Percentiles rank a stretch among this genome's conserved stretches.
Conservation (phyloP, 257 asterid species). For the Voacanga thouarsii region DNA sequence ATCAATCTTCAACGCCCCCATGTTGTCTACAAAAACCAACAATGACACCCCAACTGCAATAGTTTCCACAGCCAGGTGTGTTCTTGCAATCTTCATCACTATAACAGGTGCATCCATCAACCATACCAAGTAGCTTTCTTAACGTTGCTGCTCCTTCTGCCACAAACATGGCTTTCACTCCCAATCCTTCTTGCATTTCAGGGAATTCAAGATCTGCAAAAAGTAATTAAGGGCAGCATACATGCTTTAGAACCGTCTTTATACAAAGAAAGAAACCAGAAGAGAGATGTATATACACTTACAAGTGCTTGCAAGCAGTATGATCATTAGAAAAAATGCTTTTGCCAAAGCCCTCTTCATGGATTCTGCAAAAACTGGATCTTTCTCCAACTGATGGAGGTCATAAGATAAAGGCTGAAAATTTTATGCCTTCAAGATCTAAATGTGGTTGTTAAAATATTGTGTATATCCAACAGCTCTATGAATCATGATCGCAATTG, state of each 20-base stretch:
- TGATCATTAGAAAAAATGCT: neutral
- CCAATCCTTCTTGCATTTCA: neutral
- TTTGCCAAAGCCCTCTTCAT: neutral
- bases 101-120: slow-evolving; percentile 12
- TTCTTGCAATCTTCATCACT: slow-evolving; percentile 10
- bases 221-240: no score
- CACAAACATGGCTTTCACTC: neutral
- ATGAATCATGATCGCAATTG: neutral
- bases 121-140: neutral
- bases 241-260: no score
- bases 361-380: neutral
- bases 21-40: neutral
- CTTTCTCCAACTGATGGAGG: no score
- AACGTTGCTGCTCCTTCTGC: neutral
- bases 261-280: no score
- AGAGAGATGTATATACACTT: neutral
- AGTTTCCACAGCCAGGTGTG: slow-evolving; percentile 13
- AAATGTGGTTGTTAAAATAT: neutral
- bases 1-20: neutral
- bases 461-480: neutral
- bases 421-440: no score
- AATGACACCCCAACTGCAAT: neutral
- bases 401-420: no score
- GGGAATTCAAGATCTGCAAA: neutral
- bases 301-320: neutral